Evolutionary conservation across 2,329 filamentous ascomycete species (phyloP).

Genomic region (Penicillium sp.): DNA sequence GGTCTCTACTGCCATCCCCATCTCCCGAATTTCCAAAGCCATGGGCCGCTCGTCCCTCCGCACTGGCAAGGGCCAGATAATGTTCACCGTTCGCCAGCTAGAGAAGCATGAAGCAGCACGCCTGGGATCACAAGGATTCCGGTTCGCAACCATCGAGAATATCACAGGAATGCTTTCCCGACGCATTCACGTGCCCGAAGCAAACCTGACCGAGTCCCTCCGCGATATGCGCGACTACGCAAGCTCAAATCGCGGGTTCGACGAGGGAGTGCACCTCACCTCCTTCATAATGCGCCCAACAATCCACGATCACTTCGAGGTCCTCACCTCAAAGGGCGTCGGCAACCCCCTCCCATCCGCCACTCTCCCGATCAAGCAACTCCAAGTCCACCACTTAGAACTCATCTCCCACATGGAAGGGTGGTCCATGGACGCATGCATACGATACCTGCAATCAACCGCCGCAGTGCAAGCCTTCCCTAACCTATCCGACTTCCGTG

Average conservation of each 20-base stretch:
- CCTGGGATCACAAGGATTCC: constrained; percentile 70
- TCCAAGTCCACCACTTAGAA: constrained; percentile 58
- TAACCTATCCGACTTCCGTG: constrained; percentile 42
- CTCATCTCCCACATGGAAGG: constrained; percentile 50
- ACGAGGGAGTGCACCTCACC: constrained; percentile 43
- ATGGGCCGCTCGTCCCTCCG: constrained; percentile 30
- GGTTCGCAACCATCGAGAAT: constrained; percentile 70
- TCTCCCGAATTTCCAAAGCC: constrained; percentile 30
- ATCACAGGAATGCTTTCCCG: constrained; percentile 68
- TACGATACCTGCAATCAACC: constrained; percentile 35
- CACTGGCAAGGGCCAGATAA: constrained; percentile 69
- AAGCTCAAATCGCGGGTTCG: constrained; percentile 30
- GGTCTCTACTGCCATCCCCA: constrained; percentile 59
- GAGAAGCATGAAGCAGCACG: constrained; percentile 59
- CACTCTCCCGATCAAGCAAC: constrained; percentile 52
- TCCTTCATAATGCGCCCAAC: constrained; percentile 48
- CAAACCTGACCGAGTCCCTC: constrained; percentile 62
- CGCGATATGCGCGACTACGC: constrained; percentile 62
- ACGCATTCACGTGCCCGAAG: constrained; percentile 70
- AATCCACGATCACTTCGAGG: constrained; percentile 61
- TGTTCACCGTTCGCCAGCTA: constrained; percentile 73
- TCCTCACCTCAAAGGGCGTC: constrained; percentile 58
- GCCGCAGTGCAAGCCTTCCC: constrained; percentile 24
- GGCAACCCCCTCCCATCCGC: constrained; percentile 63
- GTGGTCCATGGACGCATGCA: constrained; percentile 38